These are phyloP conservation scores for Kwoniella bestiolae DNA, from an alignment of 768 basidiomycete species.

Conservation along the genomic window DNA sequence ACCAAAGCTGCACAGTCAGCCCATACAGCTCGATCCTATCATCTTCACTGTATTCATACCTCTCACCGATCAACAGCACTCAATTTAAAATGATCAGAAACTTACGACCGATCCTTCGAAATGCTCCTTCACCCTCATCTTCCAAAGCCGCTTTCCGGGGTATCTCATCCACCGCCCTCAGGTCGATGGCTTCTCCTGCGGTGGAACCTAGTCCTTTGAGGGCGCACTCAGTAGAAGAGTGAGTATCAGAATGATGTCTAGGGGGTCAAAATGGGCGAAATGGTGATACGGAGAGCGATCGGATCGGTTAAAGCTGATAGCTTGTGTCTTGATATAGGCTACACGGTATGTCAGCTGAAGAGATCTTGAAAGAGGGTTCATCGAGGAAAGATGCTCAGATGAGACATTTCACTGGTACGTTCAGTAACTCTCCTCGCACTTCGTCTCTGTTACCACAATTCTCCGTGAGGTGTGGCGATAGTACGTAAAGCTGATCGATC, in stretches of 20 bases:
- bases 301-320: neutral
- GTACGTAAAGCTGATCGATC: constrained; percentile 9
- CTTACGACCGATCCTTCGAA: constrained; percentile 18
- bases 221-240: constrained; percentile 57
- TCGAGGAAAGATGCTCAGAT: constrained; percentile 75
- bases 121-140: constrained; percentile 8
- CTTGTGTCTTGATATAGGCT: constrained; percentile 55
- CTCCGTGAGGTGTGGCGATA: constrained; percentile 6
- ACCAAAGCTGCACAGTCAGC: constrained; percentile 23
- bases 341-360: constrained; percentile 74
- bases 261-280: too few species aligned
- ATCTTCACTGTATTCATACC: neutral
- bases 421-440: neutral
- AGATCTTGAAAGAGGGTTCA: constrained; percentile 77
- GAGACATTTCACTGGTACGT: constrained; percentile 87
- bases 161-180: constrained; percentile 33
- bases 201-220: constrained; percentile 44
- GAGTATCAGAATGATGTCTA: too few species aligned
- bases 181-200: constrained; percentile 46
- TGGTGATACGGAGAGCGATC: too few species aligned
- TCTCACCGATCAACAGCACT: neutral
- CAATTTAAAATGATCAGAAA: constrained; percentile 15
- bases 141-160: constrained; percentile 25
- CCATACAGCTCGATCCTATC: neutral
- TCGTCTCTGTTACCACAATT: too few species aligned